phyloP scores from a whole-genome alignment of 2,329 filamentous ascomycete genomes.

The Bipolaris sorokiniana region DNA sequence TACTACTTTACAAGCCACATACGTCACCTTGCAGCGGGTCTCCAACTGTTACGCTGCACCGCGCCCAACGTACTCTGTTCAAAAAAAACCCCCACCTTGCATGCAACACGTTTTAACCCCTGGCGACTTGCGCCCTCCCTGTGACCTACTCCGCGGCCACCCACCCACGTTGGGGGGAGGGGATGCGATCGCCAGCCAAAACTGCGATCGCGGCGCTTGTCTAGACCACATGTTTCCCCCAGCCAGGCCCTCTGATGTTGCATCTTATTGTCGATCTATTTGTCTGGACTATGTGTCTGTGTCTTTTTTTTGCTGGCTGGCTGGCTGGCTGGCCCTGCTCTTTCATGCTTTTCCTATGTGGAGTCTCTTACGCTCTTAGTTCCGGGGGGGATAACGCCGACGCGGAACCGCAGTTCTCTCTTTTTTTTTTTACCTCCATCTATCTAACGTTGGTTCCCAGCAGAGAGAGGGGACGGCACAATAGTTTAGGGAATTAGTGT shows the following conservation, averaged over 20 bases:
- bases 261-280: not conserved
- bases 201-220: not conserved
- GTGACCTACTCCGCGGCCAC: not conserved
- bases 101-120: not conserved
- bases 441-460: no score
- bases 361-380: no score
- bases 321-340: not conserved
- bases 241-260: not conserved
- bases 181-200: not conserved
- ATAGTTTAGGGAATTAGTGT: no score
- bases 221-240: not conserved
- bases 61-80: not conserved
- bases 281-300: not conserved
- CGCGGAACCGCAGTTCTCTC: no score
- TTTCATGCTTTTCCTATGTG: no score
- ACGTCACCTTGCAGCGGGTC: constrained; percentile 8
- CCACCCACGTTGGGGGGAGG: not conserved
- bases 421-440: no score
- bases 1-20: not conserved
- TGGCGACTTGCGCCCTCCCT: not conserved
- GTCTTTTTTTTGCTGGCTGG: not conserved
- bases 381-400: no score
- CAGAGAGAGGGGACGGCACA: no score
- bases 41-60: constrained; percentile 10
- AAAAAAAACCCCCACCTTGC: not conserved